A percentile compares a stretch with the other conserved stretches of the same genome.
These are phyloP conservation scores for Acephala macrosclerotiorum DNA, from an alignment of 2,329 filamentous ascomycete genomes.

Conservation along the genomic window DNA sequence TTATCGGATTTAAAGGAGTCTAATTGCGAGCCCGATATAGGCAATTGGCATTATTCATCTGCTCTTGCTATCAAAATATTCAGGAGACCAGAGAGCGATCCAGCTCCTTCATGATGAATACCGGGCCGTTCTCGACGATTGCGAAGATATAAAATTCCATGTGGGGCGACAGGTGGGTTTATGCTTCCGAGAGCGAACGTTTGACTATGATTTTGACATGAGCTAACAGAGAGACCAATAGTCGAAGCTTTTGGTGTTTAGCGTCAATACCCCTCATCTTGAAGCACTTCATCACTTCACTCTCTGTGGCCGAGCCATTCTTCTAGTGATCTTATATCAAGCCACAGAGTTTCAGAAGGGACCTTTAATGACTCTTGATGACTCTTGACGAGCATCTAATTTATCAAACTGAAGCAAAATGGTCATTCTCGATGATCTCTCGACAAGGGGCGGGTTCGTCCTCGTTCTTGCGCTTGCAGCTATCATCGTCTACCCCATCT, in stretches of 20 bases:
- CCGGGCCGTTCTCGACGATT: background rate
- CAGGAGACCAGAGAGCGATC: background rate
- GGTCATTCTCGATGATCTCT: background rate
- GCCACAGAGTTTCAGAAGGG: background rate
- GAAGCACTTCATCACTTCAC: background rate
- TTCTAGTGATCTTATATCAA: background rate
- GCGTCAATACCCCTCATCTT: background rate
- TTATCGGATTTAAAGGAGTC: background rate
- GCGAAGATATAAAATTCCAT: background rate
- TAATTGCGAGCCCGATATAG: background rate
- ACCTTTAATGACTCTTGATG: background rate
- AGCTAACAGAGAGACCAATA: background rate
- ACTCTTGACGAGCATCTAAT: background rate
- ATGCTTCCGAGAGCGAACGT: background rate
- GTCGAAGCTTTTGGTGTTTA: background rate
- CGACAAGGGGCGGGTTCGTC: background rate
- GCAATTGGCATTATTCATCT: background rate
- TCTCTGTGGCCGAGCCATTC: background rate
- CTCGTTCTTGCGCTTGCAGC: background rate
- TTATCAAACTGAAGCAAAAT: background rate
- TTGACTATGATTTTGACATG: background rate
- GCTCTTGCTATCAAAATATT: background rate
- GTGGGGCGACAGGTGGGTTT: constrained; percentile 8
- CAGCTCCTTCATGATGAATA: background rate
- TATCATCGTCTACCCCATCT: constrained; percentile 10